Evolutionary conservation across 2,329 filamentous ascomycete genomes (phyloP), one percentile per base, ranked within the genome.

Genomic region (Penicillium corylophilum): DNA sequence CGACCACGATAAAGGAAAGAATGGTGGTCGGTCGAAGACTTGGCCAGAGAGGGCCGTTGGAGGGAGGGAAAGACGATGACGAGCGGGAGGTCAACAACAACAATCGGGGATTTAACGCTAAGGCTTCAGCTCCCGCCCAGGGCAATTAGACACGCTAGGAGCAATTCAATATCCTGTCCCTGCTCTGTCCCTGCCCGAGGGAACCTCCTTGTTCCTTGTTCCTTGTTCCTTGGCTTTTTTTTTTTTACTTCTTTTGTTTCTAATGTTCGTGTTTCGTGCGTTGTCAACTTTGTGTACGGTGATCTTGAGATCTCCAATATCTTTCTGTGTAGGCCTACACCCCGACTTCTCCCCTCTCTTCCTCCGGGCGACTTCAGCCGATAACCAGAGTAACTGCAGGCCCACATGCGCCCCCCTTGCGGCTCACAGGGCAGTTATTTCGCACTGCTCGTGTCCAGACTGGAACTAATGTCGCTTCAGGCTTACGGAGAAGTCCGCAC

Each of bases 361-460:
- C 28, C 15, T 12, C 28, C 8, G 31, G 31, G n/a, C 10, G 4
- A 38, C 16, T 38, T 18, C 35, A 38, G 35, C 18, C 35, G 35
- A 38, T 13, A 38, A 8, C 15, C 15, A 18, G 35, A 38, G 35
- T 2, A 20, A 38, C 18, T 38, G 35, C 24, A 48, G 49, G 39
- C 28, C 48, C 45, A 51, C 48, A 12, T 20, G 9, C 31, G 28
- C 13, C 49, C 52, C 59, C 60, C 60, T 63, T 63, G 60, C 60
- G 59, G 60, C 59, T 60, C 57, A 62, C 60, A 59, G 59, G 57
- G 57, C 54, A 58, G 42, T 43, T 42, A 41, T 22, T 46, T 48
- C 33, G 47, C 53, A 42, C 16, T 35, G 40, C 53, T 56, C 56
- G 56, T 58, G 54, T 59, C 43, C 53, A 46, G 48, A 46, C 57